Conservation (phyloP, 192 early-diverging fungal species). For the Helicostylum pulchrum region DNA sequence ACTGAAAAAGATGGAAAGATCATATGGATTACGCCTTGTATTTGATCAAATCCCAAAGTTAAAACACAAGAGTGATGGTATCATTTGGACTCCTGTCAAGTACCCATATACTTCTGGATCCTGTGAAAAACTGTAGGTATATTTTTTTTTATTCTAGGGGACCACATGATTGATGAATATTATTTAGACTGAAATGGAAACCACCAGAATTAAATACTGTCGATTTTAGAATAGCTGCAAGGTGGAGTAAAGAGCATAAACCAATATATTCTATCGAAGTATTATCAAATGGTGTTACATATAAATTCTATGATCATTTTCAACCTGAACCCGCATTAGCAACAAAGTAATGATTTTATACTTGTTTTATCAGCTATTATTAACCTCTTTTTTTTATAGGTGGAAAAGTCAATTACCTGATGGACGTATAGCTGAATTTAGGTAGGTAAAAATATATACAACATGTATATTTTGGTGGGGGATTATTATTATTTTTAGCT, state of each 20-base stretch:
- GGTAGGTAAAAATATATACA: slow-evolving; percentile 23
- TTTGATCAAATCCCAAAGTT: slow-evolving; percentile 62
- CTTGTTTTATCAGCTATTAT: background rate
- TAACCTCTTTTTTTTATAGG: slow-evolving; percentile 21
- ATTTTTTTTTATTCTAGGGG: background rate
- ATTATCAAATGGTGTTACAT: slow-evolving; percentile 39
- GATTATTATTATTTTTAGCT: background rate
- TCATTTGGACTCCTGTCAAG: slow-evolving; percentile 68
- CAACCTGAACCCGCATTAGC: slow-evolving; percentile 44
- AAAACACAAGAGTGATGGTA: slow-evolving; percentile 66
- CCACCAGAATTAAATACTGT: slow-evolving; percentile 47
- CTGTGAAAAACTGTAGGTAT: slow-evolving; percentile 51
- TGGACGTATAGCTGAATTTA: slow-evolving; percentile 46
- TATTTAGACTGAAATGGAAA: slow-evolving; percentile 62
- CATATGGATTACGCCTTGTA: slow-evolving; percentile 53
- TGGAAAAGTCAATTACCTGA: slow-evolving; percentile 52
- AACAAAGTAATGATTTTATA: slow-evolving; percentile 32
- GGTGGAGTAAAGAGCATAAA: slow-evolving; percentile 48
- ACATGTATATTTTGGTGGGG: no score
- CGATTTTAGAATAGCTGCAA: slow-evolving; percentile 54
- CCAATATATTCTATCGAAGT: slow-evolving; percentile 46
- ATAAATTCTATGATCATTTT: slow-evolving; percentile 53
- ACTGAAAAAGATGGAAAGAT: slow-evolving; percentile 55
- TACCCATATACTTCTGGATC: slow-evolving; percentile 52
- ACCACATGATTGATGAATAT: background rate